Evolutionary conservation across 176 grass and related monocot genomes (phyloP), one percentile per base, ranked within the genome.

Genomic region (Aegilops tauschii): DNA sequence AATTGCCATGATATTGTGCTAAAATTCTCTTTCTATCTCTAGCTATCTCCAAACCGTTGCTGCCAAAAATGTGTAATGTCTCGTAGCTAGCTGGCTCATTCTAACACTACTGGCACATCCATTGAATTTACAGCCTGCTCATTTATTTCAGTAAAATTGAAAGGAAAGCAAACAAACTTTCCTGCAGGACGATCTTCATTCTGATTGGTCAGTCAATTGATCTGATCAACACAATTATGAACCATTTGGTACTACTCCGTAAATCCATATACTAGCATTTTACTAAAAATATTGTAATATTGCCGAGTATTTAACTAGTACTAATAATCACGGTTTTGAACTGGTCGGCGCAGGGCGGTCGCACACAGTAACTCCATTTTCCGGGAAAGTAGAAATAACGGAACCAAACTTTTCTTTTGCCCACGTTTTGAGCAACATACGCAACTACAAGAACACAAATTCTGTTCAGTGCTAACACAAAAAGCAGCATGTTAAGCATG

Each of bases 391-490:
- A 54, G 28, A 8, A 54, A 28, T 76, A 77, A 20, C 16, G 17
- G 28, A 21, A 9, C 52, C 28, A 34, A 29, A 56, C 47, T 56
- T 78, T 35, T 61, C 31, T 61, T 2, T 37, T 8, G 12, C 23
- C 21, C 44, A 59, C 81, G n/a, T 35, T 61, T 73, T 73, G 67
- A 61, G 27, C 34, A 61, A 70, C 65, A 70, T 61, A 17, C 29
- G 59, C 42, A 74, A 23, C 14, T 79, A 9, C 69, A 77, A 78
- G 21, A 52, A n/a, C 71, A 82, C 83, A 82, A 82, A 81, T 59
- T 77, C 36, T 13, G 78, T 77, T 86, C 21, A 16, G 0, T 21
- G 37, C 76, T 62, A 36, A 36, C 28, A 13, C 3, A n/a, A n/a
- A 37, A 20, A 62, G 13, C 36, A 77, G 25, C 69, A 29, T 47